These are phyloP conservation scores for Ciborinia camelliae DNA, from an alignment of 2,329 filamentous ascomycete species.

Conservation along the genomic window DNA sequence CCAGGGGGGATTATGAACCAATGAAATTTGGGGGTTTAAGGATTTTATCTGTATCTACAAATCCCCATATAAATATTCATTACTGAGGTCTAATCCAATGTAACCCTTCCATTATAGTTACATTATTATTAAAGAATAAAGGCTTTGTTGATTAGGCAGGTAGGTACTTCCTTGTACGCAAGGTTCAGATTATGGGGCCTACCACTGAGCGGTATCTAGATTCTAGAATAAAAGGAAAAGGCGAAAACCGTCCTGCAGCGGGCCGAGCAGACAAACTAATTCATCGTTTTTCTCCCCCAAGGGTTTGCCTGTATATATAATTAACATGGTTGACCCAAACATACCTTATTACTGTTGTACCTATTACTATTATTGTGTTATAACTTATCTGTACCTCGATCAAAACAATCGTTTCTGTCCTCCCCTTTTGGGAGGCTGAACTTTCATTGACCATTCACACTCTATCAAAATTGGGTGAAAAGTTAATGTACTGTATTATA, in stretches of 20 bases:
- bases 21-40: no score
- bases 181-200: no score
- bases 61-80: no score
- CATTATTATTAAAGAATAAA: no score
- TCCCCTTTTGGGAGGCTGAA: slow-evolving; percentile 2
- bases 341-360: neutral
- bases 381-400: no score
- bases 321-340: neutral
- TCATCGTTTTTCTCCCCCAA: slow-evolving; percentile 4
- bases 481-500: neutral
- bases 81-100: no score
- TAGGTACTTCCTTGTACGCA: slow-evolving; percentile 1
- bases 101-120: no score
- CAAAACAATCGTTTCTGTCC: neutral
- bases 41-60: no score
- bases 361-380: no score
- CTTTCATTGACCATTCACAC: neutral
- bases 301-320: slow-evolving; percentile 7
- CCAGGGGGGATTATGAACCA: no score
- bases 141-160: neutral
- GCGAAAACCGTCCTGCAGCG: slow-evolving; percentile 33
- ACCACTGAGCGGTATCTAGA: no score
- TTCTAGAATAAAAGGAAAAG: slow-evolving; percentile 11
- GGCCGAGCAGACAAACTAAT: slow-evolving; percentile 31
- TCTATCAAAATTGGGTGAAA: neutral